Conservation (phyloP, 805 yeast species). For the Naumovozyma baii region DNA sequence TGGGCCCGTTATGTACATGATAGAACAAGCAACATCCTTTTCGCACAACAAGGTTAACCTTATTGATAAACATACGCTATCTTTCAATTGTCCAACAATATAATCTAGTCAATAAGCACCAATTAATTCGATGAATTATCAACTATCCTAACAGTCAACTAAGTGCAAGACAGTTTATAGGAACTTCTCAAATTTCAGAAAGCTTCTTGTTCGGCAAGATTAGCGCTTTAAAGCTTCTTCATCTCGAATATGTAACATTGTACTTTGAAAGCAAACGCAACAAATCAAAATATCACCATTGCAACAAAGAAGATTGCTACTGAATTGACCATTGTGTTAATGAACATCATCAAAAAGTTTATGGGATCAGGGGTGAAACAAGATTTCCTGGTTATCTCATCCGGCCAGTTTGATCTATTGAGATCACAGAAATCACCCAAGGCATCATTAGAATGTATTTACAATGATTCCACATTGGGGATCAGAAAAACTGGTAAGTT, state of each 20-base stretch:
- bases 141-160: too few species aligned
- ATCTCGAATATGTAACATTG: too few species aligned
- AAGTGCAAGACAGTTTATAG: too few species aligned
- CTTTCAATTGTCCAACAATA: not conserved
- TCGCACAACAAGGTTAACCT: not conserved
- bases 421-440: conserved; percentile 76
- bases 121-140: too few species aligned
- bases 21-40: not conserved
- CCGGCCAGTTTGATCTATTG: conserved; percentile 68
- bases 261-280: too few species aligned
- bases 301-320: not conserved
- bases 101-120: too few species aligned
- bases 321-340: conserved; percentile 19
- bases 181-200: not conserved
- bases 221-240: not conserved
- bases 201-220: not conserved
- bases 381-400: conserved; percentile 58
- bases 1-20: not conserved
- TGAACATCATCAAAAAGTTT: conserved; percentile 67
- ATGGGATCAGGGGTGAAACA: conserved; percentile 48
- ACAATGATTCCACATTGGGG: conserved; percentile 67
- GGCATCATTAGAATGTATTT: conserved; percentile 75
- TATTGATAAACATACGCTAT: too few species aligned
- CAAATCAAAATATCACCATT: not conserved
- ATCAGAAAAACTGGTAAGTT: conserved; percentile 60